Evolutionary conservation across 768 basidiomycete genomes (phyloP).

Genomic region (Collybia sp.): DNA sequence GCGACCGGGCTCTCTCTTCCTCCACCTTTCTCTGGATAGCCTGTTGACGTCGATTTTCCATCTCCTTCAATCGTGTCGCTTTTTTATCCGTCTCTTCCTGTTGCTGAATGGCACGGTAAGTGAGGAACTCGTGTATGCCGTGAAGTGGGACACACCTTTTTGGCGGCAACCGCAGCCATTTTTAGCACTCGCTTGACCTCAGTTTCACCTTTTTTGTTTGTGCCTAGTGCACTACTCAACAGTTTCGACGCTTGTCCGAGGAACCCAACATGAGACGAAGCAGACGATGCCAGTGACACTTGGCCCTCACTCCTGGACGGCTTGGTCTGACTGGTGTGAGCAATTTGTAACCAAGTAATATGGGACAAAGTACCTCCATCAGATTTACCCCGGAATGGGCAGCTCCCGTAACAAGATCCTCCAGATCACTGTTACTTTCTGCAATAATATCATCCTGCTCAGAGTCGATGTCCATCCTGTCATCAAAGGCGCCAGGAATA

Average conservation of each 20-base stretch:
- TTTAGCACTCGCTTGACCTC: slow-evolving; percentile 79
- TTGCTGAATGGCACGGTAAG: slow-evolving; percentile 48
- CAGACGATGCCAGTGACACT: slow-evolving; percentile 42
- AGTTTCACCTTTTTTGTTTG: slow-evolving; percentile 65
- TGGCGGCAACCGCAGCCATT: slow-evolving; percentile 77
- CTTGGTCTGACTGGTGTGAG: slow-evolving; percentile 16
- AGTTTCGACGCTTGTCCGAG: slow-evolving; percentile 68
- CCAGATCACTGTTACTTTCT: slow-evolving; percentile 29
- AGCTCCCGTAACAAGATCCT: slow-evolving; percentile 35
- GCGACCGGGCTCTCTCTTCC: slow-evolving; percentile 59
- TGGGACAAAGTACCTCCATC: slow-evolving; percentile 30
- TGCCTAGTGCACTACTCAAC: slow-evolving; percentile 61
- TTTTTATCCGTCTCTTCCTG: slow-evolving; percentile 87
- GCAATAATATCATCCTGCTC: slow-evolving; percentile 29
- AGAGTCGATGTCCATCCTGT: slow-evolving; percentile 30
- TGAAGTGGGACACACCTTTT: slow-evolving; percentile 58
- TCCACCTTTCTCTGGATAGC: slow-evolving; percentile 72
- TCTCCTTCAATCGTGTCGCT: slow-evolving; percentile 66
- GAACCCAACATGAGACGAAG: slow-evolving; percentile 55
- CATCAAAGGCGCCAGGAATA: slow-evolving; percentile 28
- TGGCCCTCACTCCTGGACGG: slow-evolving; percentile 45
- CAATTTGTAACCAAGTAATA: neutral
- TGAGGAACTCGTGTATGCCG: slow-evolving; percentile 1
- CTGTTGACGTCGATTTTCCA: slow-evolving; percentile 76
- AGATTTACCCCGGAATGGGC: slow-evolving; percentile 31